phyloP scores from a whole-genome alignment of 129 eudicot species.

The Flaveria ramosissima region DNA sequence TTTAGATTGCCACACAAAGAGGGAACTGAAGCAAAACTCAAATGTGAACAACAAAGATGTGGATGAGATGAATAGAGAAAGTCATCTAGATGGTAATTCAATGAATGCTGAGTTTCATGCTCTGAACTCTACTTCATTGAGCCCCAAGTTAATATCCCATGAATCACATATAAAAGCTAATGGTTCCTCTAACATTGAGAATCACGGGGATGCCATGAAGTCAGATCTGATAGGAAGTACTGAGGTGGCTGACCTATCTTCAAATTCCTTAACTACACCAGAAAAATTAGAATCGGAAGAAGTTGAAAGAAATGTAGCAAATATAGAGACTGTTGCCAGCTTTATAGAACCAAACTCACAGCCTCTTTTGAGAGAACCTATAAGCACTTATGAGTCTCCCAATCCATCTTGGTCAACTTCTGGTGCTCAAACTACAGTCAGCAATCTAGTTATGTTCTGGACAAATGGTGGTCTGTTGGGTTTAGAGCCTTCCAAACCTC shows the following conservation, averaged over 20 bases:
- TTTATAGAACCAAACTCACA: conserved; percentile 29
- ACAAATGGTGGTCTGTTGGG: conserved; percentile 93
- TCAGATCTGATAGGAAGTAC: conserved; percentile 23
- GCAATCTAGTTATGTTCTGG: conserved; percentile 66
- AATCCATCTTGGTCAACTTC: conserved; percentile 46
- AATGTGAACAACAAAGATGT: conserved; percentile 32
- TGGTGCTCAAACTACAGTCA: conserved; percentile 32
- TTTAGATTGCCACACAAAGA: conserved; percentile 55
- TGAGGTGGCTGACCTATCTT: conserved; percentile 27
- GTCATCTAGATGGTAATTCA: conserved; percentile 27
- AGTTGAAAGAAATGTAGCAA: conserved; percentile 27
- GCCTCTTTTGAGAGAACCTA: conserved; percentile 27
- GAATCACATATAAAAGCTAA: conserved; percentile 30
- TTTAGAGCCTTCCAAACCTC: conserved; percentile 94
- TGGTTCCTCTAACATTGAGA: conserved; percentile 22
- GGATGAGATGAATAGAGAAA: conserved; percentile 24
- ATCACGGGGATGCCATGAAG: conserved; percentile 24
- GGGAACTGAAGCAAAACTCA: conserved; percentile 41
- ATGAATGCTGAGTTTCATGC: conserved; percentile 39
- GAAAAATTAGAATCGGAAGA: conserved; percentile 32
- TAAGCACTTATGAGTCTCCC: conserved; percentile 36
- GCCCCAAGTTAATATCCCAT: conserved; percentile 20
- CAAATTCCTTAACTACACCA: conserved; percentile 23
- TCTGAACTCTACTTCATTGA: conserved; percentile 28
- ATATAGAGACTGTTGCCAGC: conserved; percentile 24